Evolutionary conservation across 2,329 filamentous ascomycete species (phyloP).

Genomic region (Apiospora saccharicola): DNA sequence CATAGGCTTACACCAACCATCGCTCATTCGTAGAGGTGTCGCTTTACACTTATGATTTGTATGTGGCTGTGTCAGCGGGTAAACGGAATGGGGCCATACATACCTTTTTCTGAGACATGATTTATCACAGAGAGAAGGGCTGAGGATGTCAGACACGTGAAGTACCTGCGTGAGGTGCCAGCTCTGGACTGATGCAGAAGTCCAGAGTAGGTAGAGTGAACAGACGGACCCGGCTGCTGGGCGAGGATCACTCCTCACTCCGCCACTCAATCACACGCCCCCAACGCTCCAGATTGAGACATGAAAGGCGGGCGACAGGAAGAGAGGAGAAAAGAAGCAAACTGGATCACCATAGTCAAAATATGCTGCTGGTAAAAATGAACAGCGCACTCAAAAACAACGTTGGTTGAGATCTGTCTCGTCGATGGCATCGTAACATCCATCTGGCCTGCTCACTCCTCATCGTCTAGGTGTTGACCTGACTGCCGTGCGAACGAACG

Average conservation of each 20-base stretch:
- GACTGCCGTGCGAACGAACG: constrained; percentile 1
- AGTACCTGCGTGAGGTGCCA: neutral
- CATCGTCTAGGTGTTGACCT: constrained; percentile 10
- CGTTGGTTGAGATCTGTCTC: neutral
- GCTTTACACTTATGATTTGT: neutral
- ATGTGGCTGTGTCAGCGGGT: constrained; percentile 11
- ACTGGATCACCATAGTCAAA: neutral
- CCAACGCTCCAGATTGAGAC: constrained; percentile 13
- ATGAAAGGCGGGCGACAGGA: neutral
- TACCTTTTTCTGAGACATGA: constrained; percentile 11
- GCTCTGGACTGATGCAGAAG: neutral
- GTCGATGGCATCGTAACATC: neutral
- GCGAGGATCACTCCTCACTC: neutral
- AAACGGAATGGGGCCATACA: neutral
- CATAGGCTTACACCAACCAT: neutral
- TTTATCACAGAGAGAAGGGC: neutral
- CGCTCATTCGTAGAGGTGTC: neutral
- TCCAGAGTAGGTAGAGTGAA: neutral
- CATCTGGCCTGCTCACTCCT: neutral
- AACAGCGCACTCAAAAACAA: neutral
- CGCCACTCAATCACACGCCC: neutral
- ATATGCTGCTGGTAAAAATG: neutral
- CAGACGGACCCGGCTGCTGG: neutral
- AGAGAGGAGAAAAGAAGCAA: constrained; percentile 6
- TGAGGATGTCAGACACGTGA: constrained; percentile 12